Evolutionary conservation across 2,329 filamentous ascomycete species (phyloP).

Genomic region (Botrytis pseudocinerea): DNA sequence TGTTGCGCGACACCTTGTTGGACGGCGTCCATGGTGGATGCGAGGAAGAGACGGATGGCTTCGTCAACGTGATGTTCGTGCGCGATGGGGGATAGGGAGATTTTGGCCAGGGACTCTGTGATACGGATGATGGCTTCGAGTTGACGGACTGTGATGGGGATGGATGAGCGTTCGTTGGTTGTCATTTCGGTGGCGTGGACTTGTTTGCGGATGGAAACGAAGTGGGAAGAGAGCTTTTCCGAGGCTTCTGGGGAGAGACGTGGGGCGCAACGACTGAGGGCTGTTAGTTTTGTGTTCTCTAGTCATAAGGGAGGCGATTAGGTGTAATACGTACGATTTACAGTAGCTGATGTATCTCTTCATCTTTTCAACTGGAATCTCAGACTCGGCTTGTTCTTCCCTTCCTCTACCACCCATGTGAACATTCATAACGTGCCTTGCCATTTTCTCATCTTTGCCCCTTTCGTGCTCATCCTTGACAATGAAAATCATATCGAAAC

Average conservation of each 20-base stretch:
- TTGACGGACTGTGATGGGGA: constrained; percentile 96
- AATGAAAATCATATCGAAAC: constrained; percentile 99
- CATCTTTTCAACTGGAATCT: constrained; percentile 95
- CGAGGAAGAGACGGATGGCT: constrained; percentile 93
- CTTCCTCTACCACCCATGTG: constrained; percentile 87
- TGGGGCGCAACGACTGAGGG: constrained; percentile 77
- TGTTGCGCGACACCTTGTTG: constrained; percentile 77
- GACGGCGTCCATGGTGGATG: constrained; percentile 96
- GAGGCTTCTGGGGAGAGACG: constrained; percentile 86
- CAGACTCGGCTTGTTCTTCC: constrained; percentile 80
- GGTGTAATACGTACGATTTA: constrained; percentile 67
- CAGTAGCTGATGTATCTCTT: constrained; percentile 96
- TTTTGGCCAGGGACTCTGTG: constrained; percentile 90
- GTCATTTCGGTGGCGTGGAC: constrained; percentile 89
- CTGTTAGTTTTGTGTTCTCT: constrained; percentile 22
- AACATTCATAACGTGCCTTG: constrained; percentile 94
- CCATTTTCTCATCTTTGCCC: constrained; percentile 87
- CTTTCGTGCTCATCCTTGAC: constrained; percentile 93
- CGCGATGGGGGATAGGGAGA: constrained; percentile 81
- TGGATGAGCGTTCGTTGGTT: constrained; percentile 85
- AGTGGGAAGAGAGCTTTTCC: constrained; percentile 95
- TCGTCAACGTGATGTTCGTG: constrained; percentile 94
- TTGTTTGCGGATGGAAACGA: constrained; percentile 92
- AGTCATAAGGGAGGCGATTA: neutral
- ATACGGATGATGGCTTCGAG: constrained; percentile 97